A percentile compares a stretch with the other conserved stretches of the same genome.
phyloP scores from a whole-genome alignment of 108 stramenopile genomes.

The Conticribra guillardii region DNA sequence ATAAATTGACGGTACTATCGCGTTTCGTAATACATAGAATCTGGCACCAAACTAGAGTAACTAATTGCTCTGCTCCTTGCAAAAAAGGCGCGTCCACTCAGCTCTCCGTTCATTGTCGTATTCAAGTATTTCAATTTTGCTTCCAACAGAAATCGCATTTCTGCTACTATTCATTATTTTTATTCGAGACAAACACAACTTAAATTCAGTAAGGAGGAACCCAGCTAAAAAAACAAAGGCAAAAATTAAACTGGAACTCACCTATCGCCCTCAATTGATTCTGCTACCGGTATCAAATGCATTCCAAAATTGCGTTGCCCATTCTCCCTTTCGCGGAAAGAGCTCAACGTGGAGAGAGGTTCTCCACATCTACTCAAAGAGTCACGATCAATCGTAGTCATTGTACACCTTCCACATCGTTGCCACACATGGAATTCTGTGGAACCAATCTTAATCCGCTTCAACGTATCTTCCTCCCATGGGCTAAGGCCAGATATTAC shows the following conservation, averaged over 20 bases:
- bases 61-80: not conserved
- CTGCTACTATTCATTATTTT: not conserved
- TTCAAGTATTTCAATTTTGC: slow-evolving; percentile 11
- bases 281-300: slow-evolving; percentile 38
- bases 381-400: slow-evolving; percentile 58
- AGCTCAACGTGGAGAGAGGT: slow-evolving; percentile 48
- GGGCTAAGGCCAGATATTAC: slow-evolving; percentile 39
- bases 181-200: not conserved
- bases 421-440: slow-evolving; percentile 60
- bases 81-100: slow-evolving; percentile 4
- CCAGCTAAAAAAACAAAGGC: no score
- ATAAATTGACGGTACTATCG: no score
- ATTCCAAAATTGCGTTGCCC: slow-evolving; percentile 59
- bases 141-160: slow-evolving; percentile 3
- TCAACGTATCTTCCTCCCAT: slow-evolving; percentile 54
- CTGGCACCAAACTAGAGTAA: no score
- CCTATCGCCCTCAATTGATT: no score
- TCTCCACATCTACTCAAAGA: slow-evolving; percentile 46
- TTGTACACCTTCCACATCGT: slow-evolving; percentile 58
- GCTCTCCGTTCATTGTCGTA: slow-evolving; percentile 9
- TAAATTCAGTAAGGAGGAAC: no score
- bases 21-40: no score
- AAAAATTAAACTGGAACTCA: no score
- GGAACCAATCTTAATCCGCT: slow-evolving; percentile 38
- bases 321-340: slow-evolving; percentile 54